Conservation (phyloP, 495 filamentous ascomycete species). For the Penicillium fimorum region DNA sequence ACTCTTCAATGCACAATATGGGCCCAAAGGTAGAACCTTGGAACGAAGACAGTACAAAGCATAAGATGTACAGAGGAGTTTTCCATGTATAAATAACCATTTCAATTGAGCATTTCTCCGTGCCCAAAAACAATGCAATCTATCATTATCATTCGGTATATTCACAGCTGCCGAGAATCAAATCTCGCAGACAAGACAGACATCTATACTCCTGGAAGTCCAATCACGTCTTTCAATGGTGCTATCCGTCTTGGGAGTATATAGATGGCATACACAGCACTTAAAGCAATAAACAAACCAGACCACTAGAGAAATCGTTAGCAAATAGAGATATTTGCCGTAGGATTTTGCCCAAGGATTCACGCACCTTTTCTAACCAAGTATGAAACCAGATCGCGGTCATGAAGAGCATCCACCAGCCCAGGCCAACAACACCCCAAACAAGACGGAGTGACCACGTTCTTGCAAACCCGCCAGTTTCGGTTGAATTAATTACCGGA, state of each 20-base stretch:
- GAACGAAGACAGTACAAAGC: too few relatives aligned
- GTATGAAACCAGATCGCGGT: constrained; percentile 97
- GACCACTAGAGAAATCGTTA: constrained; percentile 54
- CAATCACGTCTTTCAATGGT: constrained; percentile 62
- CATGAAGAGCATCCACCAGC: constrained; percentile 96
- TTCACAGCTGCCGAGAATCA: constrained; percentile 8
- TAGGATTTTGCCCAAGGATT: constrained; percentile 2
- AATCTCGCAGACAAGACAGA: not conserved
- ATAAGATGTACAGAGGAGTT: not conserved
- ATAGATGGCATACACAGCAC: constrained; percentile 69
- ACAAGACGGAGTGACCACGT: constrained; percentile 53
- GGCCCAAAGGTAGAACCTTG: too few relatives aligned
- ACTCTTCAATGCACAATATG: not conserved
- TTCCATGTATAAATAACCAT: not conserved
- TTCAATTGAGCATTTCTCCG: not conserved
- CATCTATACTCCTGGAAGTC: constrained; percentile 68
- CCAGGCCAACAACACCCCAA: constrained; percentile 53
- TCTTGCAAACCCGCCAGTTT: constrained; percentile 28
- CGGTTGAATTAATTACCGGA: not conserved
- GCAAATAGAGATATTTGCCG: constrained; percentile 17
- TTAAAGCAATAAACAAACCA: constrained; percentile 67
- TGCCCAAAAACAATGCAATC: constrained; percentile 9
- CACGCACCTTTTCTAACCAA: constrained; percentile 88
- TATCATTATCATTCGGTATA: constrained; percentile 19
- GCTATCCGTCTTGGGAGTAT: constrained; percentile 68